Conservation (phyloP, 2,329 filamentous ascomycete species). For the Gremmenia infestans region DNA sequence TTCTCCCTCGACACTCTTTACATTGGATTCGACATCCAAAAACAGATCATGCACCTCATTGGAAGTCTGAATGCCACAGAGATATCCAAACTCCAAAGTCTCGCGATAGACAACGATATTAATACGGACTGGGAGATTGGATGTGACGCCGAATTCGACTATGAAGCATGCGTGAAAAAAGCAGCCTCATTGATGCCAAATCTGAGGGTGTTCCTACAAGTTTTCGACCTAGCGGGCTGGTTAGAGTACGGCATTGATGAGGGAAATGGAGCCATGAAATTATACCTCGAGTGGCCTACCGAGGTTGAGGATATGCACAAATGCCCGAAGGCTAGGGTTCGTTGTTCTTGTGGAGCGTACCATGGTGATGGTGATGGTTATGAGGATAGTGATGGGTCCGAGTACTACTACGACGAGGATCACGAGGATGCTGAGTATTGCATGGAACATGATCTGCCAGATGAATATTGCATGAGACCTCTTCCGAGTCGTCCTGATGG, state of each 20-base stretch:
- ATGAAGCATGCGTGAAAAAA: background rate
- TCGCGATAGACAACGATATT: slow-evolving; percentile 9
- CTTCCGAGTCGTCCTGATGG: too few species aligned
- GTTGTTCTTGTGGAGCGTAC: background rate
- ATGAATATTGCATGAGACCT: background rate
- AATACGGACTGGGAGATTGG: background rate
- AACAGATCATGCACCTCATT: slow-evolving; percentile 5
- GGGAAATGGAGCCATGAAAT: background rate
- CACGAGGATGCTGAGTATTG: background rate
- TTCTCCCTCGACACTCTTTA: slow-evolving; percentile 18
- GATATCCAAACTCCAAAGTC: slow-evolving; percentile 1
- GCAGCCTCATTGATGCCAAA: background rate
- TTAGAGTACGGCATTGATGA: background rate
- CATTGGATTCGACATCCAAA: background rate
- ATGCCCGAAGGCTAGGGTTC: background rate
- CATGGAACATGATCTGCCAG: background rate
- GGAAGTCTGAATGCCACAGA: slow-evolving; percentile 4
- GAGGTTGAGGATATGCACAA: too few species aligned
- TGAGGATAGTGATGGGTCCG: too few species aligned
- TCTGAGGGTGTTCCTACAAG: slow-evolving; percentile 3
- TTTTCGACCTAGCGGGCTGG: slow-evolving; percentile 2
- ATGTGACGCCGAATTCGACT: background rate
- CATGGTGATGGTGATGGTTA: background rate
- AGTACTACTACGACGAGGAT: background rate
- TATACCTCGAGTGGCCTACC: background rate